Evolutionary conservation across 2,329 filamentous ascomycete species (phyloP).

Genomic region (Botryosphaeria dothidea): DNA sequence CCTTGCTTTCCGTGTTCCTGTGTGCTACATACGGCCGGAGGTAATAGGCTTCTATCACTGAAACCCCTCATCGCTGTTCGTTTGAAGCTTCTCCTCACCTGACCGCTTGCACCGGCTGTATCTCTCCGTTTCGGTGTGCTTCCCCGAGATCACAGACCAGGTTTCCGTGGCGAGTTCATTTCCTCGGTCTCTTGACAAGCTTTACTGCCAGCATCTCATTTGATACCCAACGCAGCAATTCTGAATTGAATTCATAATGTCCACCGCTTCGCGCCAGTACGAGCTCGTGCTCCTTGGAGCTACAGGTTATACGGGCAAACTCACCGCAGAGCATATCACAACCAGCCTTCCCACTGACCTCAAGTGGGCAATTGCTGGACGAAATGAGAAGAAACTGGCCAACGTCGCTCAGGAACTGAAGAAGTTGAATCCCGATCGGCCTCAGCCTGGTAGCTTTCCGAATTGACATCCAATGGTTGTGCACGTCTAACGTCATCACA

Average conservation of each 20-base stretch:
- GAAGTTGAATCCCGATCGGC: constrained; percentile 66
- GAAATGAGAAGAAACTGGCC: constrained; percentile 75
- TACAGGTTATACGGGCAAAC: constrained; percentile 80
- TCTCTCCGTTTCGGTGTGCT: constrained; percentile 1
- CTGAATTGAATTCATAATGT: background rate
- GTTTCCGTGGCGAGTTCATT: constrained; percentile 1
- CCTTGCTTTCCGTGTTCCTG: background rate
- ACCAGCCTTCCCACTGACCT: constrained; percentile 70
- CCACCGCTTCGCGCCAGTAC: constrained; percentile 49
- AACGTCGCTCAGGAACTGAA: constrained; percentile 67
- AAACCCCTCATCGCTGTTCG: background rate
- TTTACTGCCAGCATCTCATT: background rate
- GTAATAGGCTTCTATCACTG: background rate
- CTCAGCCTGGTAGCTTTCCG: constrained; percentile 61
- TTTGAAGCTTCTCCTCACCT: background rate
- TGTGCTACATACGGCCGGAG: background rate
- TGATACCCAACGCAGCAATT: background rate
- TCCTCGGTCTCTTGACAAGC: background rate
- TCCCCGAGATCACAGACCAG: constrained; percentile 13
- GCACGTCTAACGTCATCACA: background rate
- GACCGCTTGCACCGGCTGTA: background rate
- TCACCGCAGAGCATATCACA: constrained; percentile 74
- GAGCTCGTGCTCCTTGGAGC: constrained; percentile 68
- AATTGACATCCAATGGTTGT: background rate
- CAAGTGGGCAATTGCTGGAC: constrained; percentile 86